These are phyloP conservation scores for Colletotrichum acutatum DNA, from an alignment of 2,329 filamentous ascomycete genomes.

Conservation along the genomic window DNA sequence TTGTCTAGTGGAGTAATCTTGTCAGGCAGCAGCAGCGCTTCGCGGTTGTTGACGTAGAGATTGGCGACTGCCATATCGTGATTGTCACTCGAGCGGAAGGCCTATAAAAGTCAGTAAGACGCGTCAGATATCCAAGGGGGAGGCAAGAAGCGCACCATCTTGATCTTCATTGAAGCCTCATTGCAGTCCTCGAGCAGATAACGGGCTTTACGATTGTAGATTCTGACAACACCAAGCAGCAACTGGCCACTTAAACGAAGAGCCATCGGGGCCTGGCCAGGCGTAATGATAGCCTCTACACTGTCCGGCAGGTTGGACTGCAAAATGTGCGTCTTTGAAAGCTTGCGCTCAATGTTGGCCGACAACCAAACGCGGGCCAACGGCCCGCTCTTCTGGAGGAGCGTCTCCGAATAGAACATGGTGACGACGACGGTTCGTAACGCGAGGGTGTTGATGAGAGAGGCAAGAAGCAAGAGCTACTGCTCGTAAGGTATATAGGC, in stretches of 20 bases:
- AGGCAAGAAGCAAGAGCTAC: slow-evolving; percentile 21
- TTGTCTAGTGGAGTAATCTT: slow-evolving; percentile 92
- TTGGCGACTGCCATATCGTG: slow-evolving; percentile 87
- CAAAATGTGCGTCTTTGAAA: slow-evolving; percentile 95
- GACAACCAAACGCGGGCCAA: slow-evolving; percentile 98
- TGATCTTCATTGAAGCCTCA: slow-evolving; percentile 96
- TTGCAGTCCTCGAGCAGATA: slow-evolving; percentile 98
- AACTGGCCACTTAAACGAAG: slow-evolving; percentile 93
- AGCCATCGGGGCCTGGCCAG: slow-evolving; percentile 93
- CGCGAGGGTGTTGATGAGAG: not conserved
- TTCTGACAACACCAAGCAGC: slow-evolving; percentile 93
- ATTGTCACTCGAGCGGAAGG: slow-evolving; percentile 93
- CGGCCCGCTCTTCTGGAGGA: slow-evolving; percentile 96
- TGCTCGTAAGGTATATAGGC: slow-evolving; percentile 22
- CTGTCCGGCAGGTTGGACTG: slow-evolving; percentile 95
- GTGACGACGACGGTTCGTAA: slow-evolving; percentile 43
- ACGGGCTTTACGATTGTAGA: slow-evolving; percentile 96
- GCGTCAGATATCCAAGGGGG: not conserved
- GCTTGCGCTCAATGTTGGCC: slow-evolving; percentile 97
- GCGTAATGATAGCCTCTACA: slow-evolving; percentile 93
- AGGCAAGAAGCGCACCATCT: slow-evolving; percentile 76
- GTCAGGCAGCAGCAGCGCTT: slow-evolving; percentile 89
- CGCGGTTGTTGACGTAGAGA: slow-evolving; percentile 82
- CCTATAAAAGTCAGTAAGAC: slow-evolving; percentile 65
- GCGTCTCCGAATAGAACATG: slow-evolving; percentile 98